Evolutionary conservation across 257 asterid genomes (phyloP), one percentile per base, ranked within the genome.

Genomic region (Fraxinus americana): DNA sequence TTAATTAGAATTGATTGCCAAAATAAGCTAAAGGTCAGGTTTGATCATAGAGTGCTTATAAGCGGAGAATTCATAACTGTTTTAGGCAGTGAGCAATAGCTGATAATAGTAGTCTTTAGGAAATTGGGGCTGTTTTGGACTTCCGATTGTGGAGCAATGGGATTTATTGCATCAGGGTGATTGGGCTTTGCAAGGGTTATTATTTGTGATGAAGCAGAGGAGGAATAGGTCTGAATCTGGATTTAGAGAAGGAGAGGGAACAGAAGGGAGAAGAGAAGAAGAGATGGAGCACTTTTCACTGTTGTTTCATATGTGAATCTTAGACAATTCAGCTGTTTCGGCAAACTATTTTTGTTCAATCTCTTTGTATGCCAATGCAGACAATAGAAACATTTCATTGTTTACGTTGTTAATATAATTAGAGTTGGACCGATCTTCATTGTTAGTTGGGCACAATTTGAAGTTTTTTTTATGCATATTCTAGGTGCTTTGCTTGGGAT

Each of bases 401-500:
- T 50, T 41, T 41, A 41, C 16, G 11, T 41, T 43, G 27, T 19
- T 54, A 6, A 54, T 54, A 54, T 19, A 54, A 17, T n/a, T 48
- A 48, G 57, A 54, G 65, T 54, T 54, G 25, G 25, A 17, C 63
- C 5, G 1, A 16, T 54, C 27, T n/a, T 17, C 19, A 54, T 54
- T 19, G 9, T 54, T n/a, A 19, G 63, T 5, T 54, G 65, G n/a
- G 25, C 65, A 54, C 4, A 0, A 54, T 16, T n/a, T 54, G 27
- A 54, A 61, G 32, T 71, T 25, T 43, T 25, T 23, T 41, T 25
- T 29, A 25, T 14, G 63, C 52, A 36, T 39, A 65, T 23, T 65
- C 57, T 45, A 32, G 43, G 17, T 41, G 69, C 38, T 43, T 72
- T 41, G 69, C 38, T 43, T 72, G 70, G 68, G 54, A 50, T 39